Percentiles rank a stretch among this genome's conserved stretches.
Conservation (phyloP, 768 basidiomycete species). For the Cubamyces sp. region DNA sequence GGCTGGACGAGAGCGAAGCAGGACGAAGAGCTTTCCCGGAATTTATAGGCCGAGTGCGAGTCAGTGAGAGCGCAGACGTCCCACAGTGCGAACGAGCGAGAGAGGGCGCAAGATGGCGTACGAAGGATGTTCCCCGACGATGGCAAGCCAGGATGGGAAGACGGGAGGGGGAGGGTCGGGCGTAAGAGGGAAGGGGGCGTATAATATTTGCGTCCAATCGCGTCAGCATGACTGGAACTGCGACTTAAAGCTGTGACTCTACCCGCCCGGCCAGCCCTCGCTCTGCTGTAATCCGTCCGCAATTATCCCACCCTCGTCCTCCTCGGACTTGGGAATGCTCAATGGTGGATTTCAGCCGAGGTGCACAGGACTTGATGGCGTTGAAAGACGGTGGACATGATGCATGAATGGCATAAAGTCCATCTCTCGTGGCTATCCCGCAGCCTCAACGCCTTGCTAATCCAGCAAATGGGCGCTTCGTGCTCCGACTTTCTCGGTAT, state of each 20-base stretch:
- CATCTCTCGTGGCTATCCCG: background rate
- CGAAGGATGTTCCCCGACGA: background rate
- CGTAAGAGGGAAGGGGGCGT: background rate
- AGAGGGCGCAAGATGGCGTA: background rate
- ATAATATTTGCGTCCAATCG: slow-evolving; percentile 8
- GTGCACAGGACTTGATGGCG: background rate
- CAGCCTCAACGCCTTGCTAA: background rate
- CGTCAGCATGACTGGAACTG: slow-evolving; percentile 12
- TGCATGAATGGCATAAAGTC: too few species aligned
- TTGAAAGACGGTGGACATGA: too few species aligned
- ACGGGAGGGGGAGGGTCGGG: too few species aligned
- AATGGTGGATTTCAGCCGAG: too few species aligned
- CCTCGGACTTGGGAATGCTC: too few species aligned
- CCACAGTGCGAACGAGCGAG: slow-evolving; percentile 11
- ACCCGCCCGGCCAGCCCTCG: too few species aligned
- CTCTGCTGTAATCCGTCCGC: too few species aligned
- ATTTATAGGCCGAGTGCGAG: slow-evolving; percentile 9
- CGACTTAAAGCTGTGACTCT: too few species aligned
- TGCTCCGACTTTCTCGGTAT: background rate
- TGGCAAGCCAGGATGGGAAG: too few species aligned
- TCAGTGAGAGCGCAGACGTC: background rate
- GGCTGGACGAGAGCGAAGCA: slow-evolving; percentile 1
- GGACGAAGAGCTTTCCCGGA: slow-evolving; percentile 23
- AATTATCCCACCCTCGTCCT: too few species aligned
- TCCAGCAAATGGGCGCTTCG: background rate